Conservation (phyloP, 768 basidiomycete species). For the Russula olivacea region DNA sequence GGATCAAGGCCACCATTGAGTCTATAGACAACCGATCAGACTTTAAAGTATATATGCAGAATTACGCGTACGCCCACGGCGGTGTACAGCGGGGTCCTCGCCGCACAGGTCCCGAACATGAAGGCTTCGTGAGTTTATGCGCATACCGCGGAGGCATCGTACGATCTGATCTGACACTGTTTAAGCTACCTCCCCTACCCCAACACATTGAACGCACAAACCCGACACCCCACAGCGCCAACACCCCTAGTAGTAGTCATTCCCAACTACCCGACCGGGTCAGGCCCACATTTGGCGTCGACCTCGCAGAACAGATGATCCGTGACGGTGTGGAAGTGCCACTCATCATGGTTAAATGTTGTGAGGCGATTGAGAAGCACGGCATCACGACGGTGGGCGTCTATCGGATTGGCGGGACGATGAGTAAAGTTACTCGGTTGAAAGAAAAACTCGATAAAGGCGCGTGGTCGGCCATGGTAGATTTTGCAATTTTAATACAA, state of each 20-base stretch:
- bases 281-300: conserved; percentile 86
- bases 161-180: background rate
- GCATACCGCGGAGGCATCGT: conserved; percentile 6
- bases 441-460: conserved; percentile 85
- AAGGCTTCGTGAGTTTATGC: conserved; percentile 82
- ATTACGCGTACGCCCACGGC: conserved; percentile 88
- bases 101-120: conserved; percentile 83
- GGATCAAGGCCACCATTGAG: conserved; percentile 83
- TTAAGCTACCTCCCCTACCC: conserved; percentile 21
- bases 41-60: conserved; percentile 96
- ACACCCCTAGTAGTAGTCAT: conserved; percentile 30
- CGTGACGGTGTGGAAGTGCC: conserved; percentile 90
- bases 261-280: conserved; percentile 48
- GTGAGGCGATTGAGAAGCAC: conserved; percentile 85
- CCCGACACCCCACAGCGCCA: conserved; percentile 46
- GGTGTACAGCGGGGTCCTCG: conserved; percentile 62
- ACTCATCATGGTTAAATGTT: conserved; percentile 79
- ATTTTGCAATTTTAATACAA: background rate
- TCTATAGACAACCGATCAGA: conserved; percentile 91
- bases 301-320: conserved; percentile 88
- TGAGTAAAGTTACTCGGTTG: conserved; percentile 76
- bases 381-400: conserved; percentile 83
- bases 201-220: conserved; percentile 44
- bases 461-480: conserved; percentile 30
- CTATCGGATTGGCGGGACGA: conserved; percentile 89